phyloP scores from a whole-genome alignment of 768 basidiomycete species.

The Boletus eberwhitei region DNA sequence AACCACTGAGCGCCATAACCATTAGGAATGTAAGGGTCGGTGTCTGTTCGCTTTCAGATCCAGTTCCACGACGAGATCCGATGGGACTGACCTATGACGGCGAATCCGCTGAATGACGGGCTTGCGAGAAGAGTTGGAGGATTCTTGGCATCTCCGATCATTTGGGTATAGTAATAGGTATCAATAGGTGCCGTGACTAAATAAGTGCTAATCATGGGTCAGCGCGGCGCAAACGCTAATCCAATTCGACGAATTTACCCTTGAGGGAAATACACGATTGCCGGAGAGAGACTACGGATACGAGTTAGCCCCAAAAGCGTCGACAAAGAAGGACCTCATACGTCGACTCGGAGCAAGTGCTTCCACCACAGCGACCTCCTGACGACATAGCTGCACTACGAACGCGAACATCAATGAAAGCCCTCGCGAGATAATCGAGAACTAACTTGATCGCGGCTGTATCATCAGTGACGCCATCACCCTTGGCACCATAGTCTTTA shows the following conservation, averaged over 20 bases:
- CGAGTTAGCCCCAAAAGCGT: background rate
- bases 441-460: constrained; percentile 68
- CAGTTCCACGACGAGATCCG: background rate
- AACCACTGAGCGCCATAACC: constrained; percentile 37
- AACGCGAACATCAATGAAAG: constrained; percentile 5
- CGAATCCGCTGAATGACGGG: constrained; percentile 58
- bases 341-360: constrained; percentile 49
- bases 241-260: constrained; percentile 40
- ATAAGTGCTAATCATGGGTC: constrained; percentile 48
- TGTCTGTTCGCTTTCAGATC: constrained; percentile 40
- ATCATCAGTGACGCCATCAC: constrained; percentile 72
- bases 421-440: background rate
- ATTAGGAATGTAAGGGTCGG: constrained; percentile 64
- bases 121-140: constrained; percentile 67
- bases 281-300: constrained; percentile 44
- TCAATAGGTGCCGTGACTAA: constrained; percentile 62
- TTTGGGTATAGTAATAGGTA: constrained; percentile 72
- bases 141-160: constrained; percentile 69
- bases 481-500: constrained; percentile 52
- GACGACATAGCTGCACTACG: constrained; percentile 59
- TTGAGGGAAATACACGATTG: constrained; percentile 69
- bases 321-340: constrained; percentile 4
- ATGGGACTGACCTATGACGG: constrained; percentile 59
- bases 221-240: background rate
- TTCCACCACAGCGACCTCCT: constrained; percentile 59